phyloP scores from a whole-genome alignment of 331 rosid genomes.

The Ulmus americana region DNA sequence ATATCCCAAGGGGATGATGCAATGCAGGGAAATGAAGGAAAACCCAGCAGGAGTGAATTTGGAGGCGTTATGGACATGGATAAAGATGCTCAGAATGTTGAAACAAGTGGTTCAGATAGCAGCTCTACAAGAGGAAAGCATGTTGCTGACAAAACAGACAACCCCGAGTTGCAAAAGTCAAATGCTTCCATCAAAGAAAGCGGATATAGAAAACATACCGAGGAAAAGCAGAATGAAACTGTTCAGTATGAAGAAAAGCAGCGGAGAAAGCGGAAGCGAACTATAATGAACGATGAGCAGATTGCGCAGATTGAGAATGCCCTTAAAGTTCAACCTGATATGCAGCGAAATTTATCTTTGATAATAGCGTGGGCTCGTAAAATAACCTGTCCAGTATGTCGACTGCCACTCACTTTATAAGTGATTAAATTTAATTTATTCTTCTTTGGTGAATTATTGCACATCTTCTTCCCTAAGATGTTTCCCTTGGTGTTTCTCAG shows the following conservation, averaged over 20 bases:
- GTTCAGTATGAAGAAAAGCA: conserved; percentile 44
- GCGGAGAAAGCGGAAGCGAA: conserved; percentile 82
- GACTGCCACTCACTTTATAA: conserved; percentile 17
- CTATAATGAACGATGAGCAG: conserved; percentile 81
- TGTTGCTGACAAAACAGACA: conserved; percentile 42
- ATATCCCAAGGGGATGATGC: conserved; percentile 38
- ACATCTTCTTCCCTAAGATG: conserved; percentile 23
- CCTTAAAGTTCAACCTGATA: conserved; percentile 77
- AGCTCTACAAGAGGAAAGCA: conserved; percentile 70
- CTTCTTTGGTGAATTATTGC: not conserved
- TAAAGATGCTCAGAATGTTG: conserved; percentile 68
- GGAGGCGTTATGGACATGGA: conserved; percentile 43
- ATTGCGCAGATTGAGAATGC: conserved; percentile 63
- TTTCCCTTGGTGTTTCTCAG: conserved; percentile 48
- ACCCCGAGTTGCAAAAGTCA: conserved; percentile 46
- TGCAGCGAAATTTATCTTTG: conserved; percentile 73
- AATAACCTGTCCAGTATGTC: conserved; percentile 70
- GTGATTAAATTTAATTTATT: conserved; percentile 11
- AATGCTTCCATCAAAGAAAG: conserved; percentile 35
- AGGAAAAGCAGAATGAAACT: conserved; percentile 64
- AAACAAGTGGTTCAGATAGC: conserved; percentile 89
- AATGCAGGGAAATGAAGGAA: conserved; percentile 42
- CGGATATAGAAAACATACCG: conserved; percentile 46
- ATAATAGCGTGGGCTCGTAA: conserved; percentile 77
- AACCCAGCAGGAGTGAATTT: conserved; percentile 38